Percentiles rank a stretch among this genome's conserved stretches.
phyloP scores from a whole-genome alignment of 2,329 filamentous ascomycete genomes.

The Fusarium aywerte region DNA sequence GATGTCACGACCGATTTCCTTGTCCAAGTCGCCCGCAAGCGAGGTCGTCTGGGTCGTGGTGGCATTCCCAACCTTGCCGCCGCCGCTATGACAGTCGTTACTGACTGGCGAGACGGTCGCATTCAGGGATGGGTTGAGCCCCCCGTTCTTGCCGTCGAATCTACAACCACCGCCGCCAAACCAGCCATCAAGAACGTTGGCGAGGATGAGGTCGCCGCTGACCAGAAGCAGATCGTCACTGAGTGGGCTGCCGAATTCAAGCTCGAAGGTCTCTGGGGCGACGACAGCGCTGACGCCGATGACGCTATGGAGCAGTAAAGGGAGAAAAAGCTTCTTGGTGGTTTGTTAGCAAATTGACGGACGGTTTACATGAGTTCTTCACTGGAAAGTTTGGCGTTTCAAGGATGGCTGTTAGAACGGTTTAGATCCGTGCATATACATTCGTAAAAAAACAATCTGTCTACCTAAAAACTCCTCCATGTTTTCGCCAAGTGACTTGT shows the following conservation, averaged over 20 bases:
- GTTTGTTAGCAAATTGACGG: slow-evolving; percentile 40
- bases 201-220: slow-evolving; percentile 61
- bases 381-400: slow-evolving; percentile 50
- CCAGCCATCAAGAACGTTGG: slow-evolving; percentile 53
- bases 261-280: slow-evolving; percentile 90
- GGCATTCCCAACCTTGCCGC: slow-evolving; percentile 89
- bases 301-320: slow-evolving; percentile 65
- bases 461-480: slow-evolving; percentile 38
- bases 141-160: slow-evolving; percentile 70
- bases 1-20: slow-evolving; percentile 91
- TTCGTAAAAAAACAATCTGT: slow-evolving; percentile 42
- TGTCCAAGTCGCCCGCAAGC: slow-evolving; percentile 92
- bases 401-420: slow-evolving; percentile 48
- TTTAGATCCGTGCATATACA: slow-evolving; percentile 47
- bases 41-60: slow-evolving; percentile 86
- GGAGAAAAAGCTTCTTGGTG: slow-evolving; percentile 11
- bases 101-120: slow-evolving; percentile 95
- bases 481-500: slow-evolving; percentile 21
- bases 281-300: slow-evolving; percentile 53
- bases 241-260: slow-evolving; percentile 97
- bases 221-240: slow-evolving; percentile 88
- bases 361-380: slow-evolving; percentile 44
- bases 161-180: slow-evolving; percentile 45
- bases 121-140: slow-evolving; percentile 93
- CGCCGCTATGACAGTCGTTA: slow-evolving; percentile 92